These are phyloP conservation scores for Flaveria bidentis DNA, from an alignment of 129 eudicot genomes.

Conservation along the genomic window DNA sequence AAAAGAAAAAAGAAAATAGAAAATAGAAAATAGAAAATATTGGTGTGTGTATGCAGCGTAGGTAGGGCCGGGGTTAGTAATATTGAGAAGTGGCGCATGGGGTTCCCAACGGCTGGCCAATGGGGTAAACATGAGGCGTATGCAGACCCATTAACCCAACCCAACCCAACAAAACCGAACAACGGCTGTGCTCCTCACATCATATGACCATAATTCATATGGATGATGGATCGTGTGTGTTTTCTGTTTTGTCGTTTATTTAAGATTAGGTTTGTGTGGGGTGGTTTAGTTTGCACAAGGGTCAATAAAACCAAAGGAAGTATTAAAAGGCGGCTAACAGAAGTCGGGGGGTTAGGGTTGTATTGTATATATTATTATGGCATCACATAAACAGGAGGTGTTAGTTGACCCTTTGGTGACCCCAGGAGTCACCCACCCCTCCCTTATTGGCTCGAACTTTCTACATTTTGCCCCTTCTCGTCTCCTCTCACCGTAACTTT, in stretches of 20 bases:
- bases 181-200: slow-evolving; percentile 15
- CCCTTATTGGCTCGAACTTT: neutral
- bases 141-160: too few species aligned
- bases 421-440: slow-evolving; percentile 1
- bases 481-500: slow-evolving; percentile 4
- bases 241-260: slow-evolving; percentile 14
- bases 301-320: slow-evolving; percentile 4
- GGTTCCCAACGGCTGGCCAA: slow-evolving; percentile 19
- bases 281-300: neutral
- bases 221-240: too few species aligned
- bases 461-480: slow-evolving; percentile 14
- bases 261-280: slow-evolving; percentile 13
- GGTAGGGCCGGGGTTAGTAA: neutral
- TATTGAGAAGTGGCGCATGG: slow-evolving; percentile 31
- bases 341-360: slow-evolving; percentile 23
- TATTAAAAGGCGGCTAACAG: slow-evolving; percentile 21
- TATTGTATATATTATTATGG: neutral
- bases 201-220: neutral
- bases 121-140: slow-evolving; percentile 21
- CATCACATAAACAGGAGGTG: slow-evolving; percentile 13
- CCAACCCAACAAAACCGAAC: neutral
- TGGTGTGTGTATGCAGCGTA: neutral
- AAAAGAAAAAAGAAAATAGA: too few species aligned
- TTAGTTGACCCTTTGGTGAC: slow-evolving; percentile 24
- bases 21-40: neutral